A percentile compares a stretch with the other conserved stretches of the same genome.
These are phyloP conservation scores for Diaporthe capsici DNA, from an alignment of 2,329 filamentous ascomycete species.

Conservation along the genomic window DNA sequence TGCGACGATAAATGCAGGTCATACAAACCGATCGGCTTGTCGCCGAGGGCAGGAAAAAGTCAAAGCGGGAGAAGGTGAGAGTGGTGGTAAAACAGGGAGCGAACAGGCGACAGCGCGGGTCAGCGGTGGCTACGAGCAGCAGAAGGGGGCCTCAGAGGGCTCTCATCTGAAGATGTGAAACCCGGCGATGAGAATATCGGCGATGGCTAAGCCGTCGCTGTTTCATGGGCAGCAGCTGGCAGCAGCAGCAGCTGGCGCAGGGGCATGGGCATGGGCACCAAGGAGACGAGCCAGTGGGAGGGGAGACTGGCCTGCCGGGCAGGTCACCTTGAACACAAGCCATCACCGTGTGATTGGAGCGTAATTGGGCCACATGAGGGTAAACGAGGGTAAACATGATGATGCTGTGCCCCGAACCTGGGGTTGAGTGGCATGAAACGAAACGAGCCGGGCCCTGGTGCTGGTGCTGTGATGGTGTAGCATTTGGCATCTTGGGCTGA, in stretches of 20 bases:
- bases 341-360: background rate
- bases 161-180: constrained; percentile 37
- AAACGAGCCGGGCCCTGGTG: constrained; percentile 19
- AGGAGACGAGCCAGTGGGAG: background rate
- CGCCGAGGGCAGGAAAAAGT: constrained; percentile 3
- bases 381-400: background rate
- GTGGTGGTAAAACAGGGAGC: constrained; percentile 11
- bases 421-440: constrained; percentile 19
- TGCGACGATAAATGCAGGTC: background rate
- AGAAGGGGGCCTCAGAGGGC: constrained; percentile 10
- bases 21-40: background rate
- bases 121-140: background rate
- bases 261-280: constrained; percentile 5
- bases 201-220: constrained; percentile 27
- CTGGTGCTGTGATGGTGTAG: constrained; percentile 16
- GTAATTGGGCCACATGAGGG: background rate
- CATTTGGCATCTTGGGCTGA: constrained; percentile 13
- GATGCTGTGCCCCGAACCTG: background rate
- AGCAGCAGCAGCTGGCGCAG: background rate
- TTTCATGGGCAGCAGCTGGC: constrained; percentile 22
- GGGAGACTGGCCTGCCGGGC: background rate
- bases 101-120: constrained; percentile 5
- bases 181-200: constrained; percentile 21
- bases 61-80: constrained; percentile 12
- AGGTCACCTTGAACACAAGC: background rate